phyloP scores from a whole-genome alignment of 805 yeast species.

The Wickerhamomyces queroliae region DNA sequence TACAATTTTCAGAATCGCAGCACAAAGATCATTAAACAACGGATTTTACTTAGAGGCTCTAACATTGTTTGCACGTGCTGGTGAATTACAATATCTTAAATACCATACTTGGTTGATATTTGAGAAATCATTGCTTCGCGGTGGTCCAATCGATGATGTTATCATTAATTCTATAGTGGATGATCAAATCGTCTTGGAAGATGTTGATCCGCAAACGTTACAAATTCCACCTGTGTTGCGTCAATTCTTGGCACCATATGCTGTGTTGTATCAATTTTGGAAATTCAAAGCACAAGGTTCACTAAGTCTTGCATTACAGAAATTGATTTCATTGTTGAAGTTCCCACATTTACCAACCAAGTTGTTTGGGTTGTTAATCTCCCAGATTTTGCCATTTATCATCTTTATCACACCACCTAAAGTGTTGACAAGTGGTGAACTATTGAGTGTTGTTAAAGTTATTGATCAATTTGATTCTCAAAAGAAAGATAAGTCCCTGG shows the following conservation, averaged over 20 bases:
- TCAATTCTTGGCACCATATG: constrained; percentile 70
- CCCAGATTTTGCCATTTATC: constrained; percentile 43
- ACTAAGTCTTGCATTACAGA: constrained; percentile 22
- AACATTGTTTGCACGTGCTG: constrained; percentile 57
- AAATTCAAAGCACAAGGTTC: constrained; percentile 24
- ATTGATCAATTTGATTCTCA: constrained; percentile 17
- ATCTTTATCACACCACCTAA: constrained; percentile 15
- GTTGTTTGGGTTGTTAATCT: constrained; percentile 41
- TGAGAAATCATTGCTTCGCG: constrained; percentile 50
- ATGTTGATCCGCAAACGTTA: constrained; percentile 19
- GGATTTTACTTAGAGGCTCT: constrained; percentile 49
- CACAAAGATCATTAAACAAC: constrained; percentile 17
- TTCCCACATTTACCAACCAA: constrained; percentile 50
- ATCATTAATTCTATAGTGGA: constrained; percentile 46
- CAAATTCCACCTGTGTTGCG: constrained; percentile 50
- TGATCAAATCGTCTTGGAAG: constrained; percentile 24
- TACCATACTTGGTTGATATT: constrained; percentile 54
- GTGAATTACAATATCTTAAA: constrained; percentile 45
- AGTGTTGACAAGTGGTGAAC: constrained; percentile 14
- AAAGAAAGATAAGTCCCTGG: constrained; percentile 7
- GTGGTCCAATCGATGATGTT: constrained; percentile 50
- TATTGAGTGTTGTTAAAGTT: constrained; percentile 14
- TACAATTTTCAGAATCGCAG: constrained; percentile 36
- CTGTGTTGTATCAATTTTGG: constrained; percentile 49
- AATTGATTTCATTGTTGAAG: constrained; percentile 34